These are phyloP conservation scores for Fusarium stilboides DNA, from an alignment of 2,329 filamentous ascomycete species.

Conservation along the genomic window DNA sequence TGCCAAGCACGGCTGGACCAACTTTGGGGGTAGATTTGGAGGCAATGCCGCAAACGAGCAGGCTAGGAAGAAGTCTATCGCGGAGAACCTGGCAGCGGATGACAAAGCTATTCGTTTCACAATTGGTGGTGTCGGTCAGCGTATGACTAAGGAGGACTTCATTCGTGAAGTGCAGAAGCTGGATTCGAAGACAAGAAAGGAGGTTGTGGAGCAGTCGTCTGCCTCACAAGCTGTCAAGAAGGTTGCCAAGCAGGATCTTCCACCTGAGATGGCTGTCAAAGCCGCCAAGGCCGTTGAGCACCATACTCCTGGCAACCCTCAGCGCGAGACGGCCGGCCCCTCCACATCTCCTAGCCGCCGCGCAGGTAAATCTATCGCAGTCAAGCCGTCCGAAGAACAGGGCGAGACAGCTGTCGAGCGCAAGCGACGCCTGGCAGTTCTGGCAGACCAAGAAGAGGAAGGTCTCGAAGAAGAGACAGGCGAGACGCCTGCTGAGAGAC, in stretches of 20 bases:
- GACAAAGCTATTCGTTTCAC: slow-evolving; percentile 83
- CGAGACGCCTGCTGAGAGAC: slow-evolving; percentile 82
- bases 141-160: slow-evolving; percentile 87
- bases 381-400: slow-evolving; percentile 43
- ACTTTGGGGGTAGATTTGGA: slow-evolving; percentile 54
- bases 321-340: not conserved
- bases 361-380: slow-evolving; percentile 20
- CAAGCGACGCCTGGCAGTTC: slow-evolving; percentile 72
- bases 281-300: slow-evolving; percentile 42
- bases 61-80: slow-evolving; percentile 58
- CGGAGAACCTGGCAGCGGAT: slow-evolving; percentile 69
- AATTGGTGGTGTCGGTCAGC: slow-evolving; percentile 78
- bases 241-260: slow-evolving; percentile 61
- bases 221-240: slow-evolving; percentile 66
- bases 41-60: slow-evolving; percentile 56
- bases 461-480: slow-evolving; percentile 60
- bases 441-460: slow-evolving; percentile 61
- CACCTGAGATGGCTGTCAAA: slow-evolving; percentile 37
- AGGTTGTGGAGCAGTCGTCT: slow-evolving; percentile 67
- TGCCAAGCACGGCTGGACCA: slow-evolving; percentile 66
- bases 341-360: slow-evolving; percentile 40
- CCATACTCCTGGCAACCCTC: slow-evolving; percentile 18
- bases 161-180: slow-evolving; percentile 80
- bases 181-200: slow-evolving; percentile 74
- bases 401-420: slow-evolving; percentile 81